phyloP scores from a whole-genome alignment of 768 basidiomycete genomes.

The Macrolepiota fuliginosa region DNA sequence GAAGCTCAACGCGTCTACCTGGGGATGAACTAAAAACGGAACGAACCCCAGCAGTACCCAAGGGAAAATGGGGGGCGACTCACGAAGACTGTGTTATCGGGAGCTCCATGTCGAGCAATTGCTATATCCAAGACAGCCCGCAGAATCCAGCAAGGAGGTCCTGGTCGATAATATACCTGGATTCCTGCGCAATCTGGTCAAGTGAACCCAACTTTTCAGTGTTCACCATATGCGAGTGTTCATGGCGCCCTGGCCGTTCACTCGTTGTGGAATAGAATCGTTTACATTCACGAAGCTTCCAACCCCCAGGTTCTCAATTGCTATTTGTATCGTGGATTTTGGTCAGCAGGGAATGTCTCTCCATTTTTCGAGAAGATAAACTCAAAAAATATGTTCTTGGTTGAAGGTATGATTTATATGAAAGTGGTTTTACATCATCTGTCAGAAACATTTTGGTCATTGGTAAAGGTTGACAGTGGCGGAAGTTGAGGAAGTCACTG shows the following conservation, averaged over 20 bases:
- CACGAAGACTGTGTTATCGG: constrained; percentile 60
- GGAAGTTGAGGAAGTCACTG: constrained; percentile 69
- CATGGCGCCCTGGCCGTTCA: constrained; percentile 52
- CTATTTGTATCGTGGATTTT: constrained; percentile 52
- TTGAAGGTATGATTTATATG: constrained; percentile 43
- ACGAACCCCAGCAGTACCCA: not conserved
- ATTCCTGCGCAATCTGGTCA: constrained; percentile 42
- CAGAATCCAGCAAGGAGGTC: constrained; percentile 62
- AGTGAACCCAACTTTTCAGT: constrained; percentile 48
- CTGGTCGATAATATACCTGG: constrained; percentile 54
- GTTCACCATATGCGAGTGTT: constrained; percentile 60
- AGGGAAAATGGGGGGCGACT: constrained; percentile 18
- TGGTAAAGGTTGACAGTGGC: constrained; percentile 49
- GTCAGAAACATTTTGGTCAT: constrained; percentile 48
- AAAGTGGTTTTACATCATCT: constrained; percentile 61
- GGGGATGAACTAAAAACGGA: constrained; percentile 24
- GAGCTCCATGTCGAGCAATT: constrained; percentile 56
- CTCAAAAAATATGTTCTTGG: too few species aligned
- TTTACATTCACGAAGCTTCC: constrained; percentile 57
- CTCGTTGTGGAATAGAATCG: constrained; percentile 50
- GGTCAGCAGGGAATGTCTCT: constrained; percentile 41
- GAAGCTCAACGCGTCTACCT: constrained; percentile 14
- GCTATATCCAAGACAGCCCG: constrained; percentile 59
- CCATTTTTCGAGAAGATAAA: constrained; percentile 45
- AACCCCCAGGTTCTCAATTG: constrained; percentile 41